phyloP scores from a whole-genome alignment of 345 rosid genomes.

The Anastatica hierochuntica region DNA sequence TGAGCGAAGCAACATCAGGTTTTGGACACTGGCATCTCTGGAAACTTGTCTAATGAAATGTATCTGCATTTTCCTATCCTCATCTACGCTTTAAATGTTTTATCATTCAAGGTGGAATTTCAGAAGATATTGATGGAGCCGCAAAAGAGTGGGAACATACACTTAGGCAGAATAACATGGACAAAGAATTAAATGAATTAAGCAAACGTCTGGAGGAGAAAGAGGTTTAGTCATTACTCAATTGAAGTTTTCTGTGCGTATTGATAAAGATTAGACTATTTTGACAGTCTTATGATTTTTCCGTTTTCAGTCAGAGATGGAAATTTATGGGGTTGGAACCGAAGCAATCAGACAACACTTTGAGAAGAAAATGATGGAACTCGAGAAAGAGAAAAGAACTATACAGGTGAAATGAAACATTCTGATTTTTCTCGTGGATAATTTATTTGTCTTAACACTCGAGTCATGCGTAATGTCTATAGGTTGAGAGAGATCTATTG shows the following conservation, averaged over 20 bases:
- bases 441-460: slow-evolving; percentile 1
- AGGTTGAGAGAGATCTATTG: slow-evolving; percentile 63
- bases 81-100: neutral
- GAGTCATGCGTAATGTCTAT: slow-evolving; percentile 15
- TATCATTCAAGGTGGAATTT: slow-evolving; percentile 34
- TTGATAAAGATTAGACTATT: neutral
- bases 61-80: neutral
- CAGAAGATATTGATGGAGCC: slow-evolving; percentile 67
- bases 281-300: neutral
- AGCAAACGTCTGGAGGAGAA: slow-evolving; percentile 82
- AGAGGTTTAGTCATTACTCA: slow-evolving; percentile 44
- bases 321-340: slow-evolving; percentile 42
- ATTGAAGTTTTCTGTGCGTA: neutral
- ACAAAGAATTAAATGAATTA: slow-evolving; percentile 69
- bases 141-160: slow-evolving; percentile 89
- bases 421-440: slow-evolving; percentile 4
- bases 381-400: slow-evolving; percentile 62
- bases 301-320: slow-evolving; percentile 63
- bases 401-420: slow-evolving; percentile 34
- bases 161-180: slow-evolving; percentile 69
- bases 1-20: slow-evolving; percentile 53
- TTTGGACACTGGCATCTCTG: slow-evolving; percentile 1
- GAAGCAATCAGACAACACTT: slow-evolving; percentile 58
- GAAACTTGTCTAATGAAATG: neutral
- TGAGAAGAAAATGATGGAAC: slow-evolving; percentile 64